Percentiles rank a stretch among this genome's conserved stretches.
Conservation (phyloP, 163 green algal genomes). For the Scenedesmus sp. region DNA sequence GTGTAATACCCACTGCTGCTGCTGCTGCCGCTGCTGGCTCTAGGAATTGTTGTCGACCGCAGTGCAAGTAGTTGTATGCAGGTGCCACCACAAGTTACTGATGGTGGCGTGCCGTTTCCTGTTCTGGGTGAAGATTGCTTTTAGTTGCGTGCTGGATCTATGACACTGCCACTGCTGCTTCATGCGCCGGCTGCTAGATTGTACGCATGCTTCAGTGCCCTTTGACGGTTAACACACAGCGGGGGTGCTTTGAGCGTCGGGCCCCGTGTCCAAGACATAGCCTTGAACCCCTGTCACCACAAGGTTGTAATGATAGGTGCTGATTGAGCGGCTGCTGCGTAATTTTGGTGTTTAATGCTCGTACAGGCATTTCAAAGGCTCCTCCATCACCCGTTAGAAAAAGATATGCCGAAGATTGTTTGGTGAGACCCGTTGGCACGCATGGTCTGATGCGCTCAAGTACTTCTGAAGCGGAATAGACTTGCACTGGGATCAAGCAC, state of each 20-base stretch:
- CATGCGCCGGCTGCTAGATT: neutral
- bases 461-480: neutral
- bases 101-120: too few relatives aligned
- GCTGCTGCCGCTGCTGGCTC: neutral
- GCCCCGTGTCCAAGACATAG: neutral
- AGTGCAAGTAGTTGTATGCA: too few relatives aligned
- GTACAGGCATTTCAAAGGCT: neutral
- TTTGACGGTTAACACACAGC: too few relatives aligned
- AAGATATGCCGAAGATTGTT: neutral
- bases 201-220: too few relatives aligned
- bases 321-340: neutral
- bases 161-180: neutral
- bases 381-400: neutral
- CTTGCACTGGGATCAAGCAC: neutral
- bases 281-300: neutral
- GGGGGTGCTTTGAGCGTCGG: too few relatives aligned
- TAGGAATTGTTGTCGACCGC: too few relatives aligned
- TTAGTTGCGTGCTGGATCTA: too few relatives aligned
- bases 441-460: neutral
- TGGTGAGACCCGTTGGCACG: neutral
- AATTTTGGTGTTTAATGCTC: neutral
- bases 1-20: neutral
- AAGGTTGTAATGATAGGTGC: neutral
- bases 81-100: too few relatives aligned
- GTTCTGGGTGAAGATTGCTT: too few relatives aligned